Percentiles rank a stretch among this genome's conserved stretches.
These are phyloP conservation scores for Gliomastix tumulicola DNA, from an alignment of 2,329 filamentous ascomycete species.

Conservation along the genomic window DNA sequence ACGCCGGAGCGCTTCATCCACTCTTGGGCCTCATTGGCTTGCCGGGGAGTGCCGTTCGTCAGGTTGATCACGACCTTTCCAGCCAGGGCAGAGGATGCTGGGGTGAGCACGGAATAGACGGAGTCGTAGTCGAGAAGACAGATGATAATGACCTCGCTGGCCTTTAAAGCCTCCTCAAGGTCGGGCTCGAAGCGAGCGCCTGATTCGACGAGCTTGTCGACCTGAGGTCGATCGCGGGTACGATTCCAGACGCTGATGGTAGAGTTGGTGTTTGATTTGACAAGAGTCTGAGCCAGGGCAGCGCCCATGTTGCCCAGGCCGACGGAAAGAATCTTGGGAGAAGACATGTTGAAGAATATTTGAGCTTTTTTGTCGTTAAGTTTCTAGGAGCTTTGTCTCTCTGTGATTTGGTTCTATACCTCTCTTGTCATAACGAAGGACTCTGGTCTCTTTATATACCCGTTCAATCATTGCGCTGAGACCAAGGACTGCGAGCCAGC, in stretches of 20 bases:
- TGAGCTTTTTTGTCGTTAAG: too few species aligned
- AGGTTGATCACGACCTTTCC: conserved; percentile 18
- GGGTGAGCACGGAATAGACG: conserved; percentile 6
- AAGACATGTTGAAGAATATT: too few species aligned
- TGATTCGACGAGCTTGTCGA: conserved; percentile 5
- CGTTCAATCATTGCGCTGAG: too few species aligned
- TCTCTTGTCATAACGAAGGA: too few species aligned
- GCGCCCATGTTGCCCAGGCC: conserved; percentile 17
- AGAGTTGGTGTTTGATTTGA: conserved; percentile 10
- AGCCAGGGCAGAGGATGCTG: conserved; percentile 4
- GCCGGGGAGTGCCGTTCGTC: conserved; percentile 15
- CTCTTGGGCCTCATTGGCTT: conserved; percentile 10
- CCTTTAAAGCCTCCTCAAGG: conserved; percentile 6
- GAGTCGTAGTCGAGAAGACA: conserved; percentile 15
- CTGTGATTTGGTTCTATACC: too few species aligned
- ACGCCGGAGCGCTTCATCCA: conserved; percentile 8
- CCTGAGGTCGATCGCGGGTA: conserved; percentile 8
- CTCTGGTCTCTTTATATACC: too few species aligned
- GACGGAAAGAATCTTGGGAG: conserved; percentile 9
- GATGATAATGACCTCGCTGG: conserved; percentile 11
- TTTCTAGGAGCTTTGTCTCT: too few species aligned
- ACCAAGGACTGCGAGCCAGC: too few species aligned
- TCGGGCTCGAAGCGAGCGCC: conserved; percentile 6
- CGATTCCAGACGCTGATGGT: conserved; percentile 16
- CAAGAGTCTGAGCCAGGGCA: conserved; percentile 10